Base-by-base conservation (phyloP, 805 yeast species). In the Kodamaea laetipori region DNA sequence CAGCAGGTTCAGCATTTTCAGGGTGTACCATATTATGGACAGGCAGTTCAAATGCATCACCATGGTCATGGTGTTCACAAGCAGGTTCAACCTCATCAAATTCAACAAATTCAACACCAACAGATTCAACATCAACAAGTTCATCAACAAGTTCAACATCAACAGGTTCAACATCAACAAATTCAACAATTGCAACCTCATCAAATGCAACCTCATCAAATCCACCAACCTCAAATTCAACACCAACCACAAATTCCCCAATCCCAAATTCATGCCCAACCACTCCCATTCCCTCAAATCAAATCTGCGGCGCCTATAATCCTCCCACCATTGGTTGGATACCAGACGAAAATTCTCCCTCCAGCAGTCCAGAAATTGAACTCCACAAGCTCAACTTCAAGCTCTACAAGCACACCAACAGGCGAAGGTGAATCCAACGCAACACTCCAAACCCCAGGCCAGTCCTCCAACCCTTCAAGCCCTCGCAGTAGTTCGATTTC, bases 251-350 rank as follows among this genome's bases (percentile, higher is more conserved):
- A n/a, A 26, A 31, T 34, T 10, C 39, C 21, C 25, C 39, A 23
- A 13, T n/a, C 6, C 33, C 43, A 24, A 40, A 27, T 12, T 12
- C 42, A 36, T 19, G 32, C 13, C 11, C 40, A 51, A 37, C 31
- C 50, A 15, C 39, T 49, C 6, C 52, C 48, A 11, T 46, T 47
- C 37, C 51, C 53, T 6, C 48, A 43, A 33, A 33, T 37, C 23
- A 33, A 41, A 32, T 34, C 26, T 24, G 34, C 54, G 9, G 50
- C 61, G 4, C 54, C 61, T 11, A 66, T 66, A 26, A 60, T 62
- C 13, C 45, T 64, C 24, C 69, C 69, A 1, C 69, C 71, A 3
- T 48, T 64, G 25, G 51, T 54, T 7, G 58, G 56, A 4, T 48
- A 49, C 44, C 24, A 21, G 24, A 25, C 28, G 18, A 38, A 10